These are phyloP conservation scores for Scenedesmus sp. DNA, from an alignment of 163 green algal species.

Conservation along the genomic window DNA sequence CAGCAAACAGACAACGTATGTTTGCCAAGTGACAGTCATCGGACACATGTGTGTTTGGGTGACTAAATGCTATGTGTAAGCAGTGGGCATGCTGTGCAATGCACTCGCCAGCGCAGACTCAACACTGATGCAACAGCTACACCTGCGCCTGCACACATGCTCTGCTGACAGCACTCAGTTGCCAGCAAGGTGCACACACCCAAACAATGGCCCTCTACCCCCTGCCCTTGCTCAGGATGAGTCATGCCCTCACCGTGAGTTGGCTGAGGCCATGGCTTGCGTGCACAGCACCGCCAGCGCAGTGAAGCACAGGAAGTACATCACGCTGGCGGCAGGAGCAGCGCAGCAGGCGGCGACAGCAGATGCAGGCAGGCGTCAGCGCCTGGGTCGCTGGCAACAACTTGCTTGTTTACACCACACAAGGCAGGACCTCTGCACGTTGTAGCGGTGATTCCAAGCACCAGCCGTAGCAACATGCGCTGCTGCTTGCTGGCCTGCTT, in stretches of 20 bases:
- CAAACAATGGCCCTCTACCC: too few relatives aligned
- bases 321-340: conserved; percentile 4
- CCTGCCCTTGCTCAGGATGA: not conserved
- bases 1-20: not conserved
- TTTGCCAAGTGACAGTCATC: not conserved
- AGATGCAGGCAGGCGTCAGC: not conserved
- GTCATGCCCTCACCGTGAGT: not conserved
- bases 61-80: too few relatives aligned
- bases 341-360: not conserved
- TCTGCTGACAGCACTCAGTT: too few relatives aligned
- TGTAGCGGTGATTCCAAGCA: not conserved
- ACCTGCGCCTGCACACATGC: too few relatives aligned
- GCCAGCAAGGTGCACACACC: too few relatives aligned
- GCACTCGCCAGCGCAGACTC: too few relatives aligned
- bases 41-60: not conserved
- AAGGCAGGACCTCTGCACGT: not conserved
- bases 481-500: not conserved
- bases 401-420: not conserved
- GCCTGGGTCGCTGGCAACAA: not conserved
- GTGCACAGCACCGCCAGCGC: conserved; percentile 55
- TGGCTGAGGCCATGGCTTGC: conserved; percentile 51
- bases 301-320: conserved; percentile 61
- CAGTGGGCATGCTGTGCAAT: too few relatives aligned
- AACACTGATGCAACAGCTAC: too few relatives aligned
- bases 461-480: not conserved